A percentile compares a stretch with the other conserved stretches of the same genome.
These are phyloP conservation scores for Aspergillus sclerotiicarbonarius DNA, from an alignment of 495 filamentous ascomycete species.

Conservation along the genomic window DNA sequence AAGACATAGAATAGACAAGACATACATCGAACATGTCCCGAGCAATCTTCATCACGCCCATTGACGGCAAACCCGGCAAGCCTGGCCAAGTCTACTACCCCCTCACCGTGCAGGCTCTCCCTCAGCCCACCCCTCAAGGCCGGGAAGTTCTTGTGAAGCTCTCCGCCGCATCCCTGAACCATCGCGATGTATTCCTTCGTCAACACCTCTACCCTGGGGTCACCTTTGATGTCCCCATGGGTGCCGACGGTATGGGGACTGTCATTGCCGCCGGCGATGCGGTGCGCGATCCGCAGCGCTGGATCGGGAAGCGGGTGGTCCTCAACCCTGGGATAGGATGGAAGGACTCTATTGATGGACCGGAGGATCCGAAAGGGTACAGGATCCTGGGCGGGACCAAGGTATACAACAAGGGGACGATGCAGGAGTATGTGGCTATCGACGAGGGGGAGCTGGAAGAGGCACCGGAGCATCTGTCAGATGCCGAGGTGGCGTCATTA, in stretches of 20 bases:
- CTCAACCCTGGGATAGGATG: constrained; percentile 74
- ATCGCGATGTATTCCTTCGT: constrained; percentile 88
- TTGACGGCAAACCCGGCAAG: constrained; percentile 59
- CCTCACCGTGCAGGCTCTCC: constrained; percentile 58
- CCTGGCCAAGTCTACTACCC: constrained; percentile 76
- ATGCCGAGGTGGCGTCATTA: constrained; percentile 74
- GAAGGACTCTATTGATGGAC: constrained; percentile 65
- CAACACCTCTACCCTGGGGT: constrained; percentile 85
- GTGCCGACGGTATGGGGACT: constrained; percentile 74
- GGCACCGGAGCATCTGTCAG: constrained; percentile 66
- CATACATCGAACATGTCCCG: constrained; percentile 48
- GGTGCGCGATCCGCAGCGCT: constrained; percentile 44
- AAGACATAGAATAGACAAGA: not conserved
- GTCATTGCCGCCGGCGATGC: constrained; percentile 62
- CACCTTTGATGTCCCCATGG: constrained; percentile 70
- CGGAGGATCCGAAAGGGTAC: constrained; percentile 62
- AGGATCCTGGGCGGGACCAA: constrained; percentile 72
- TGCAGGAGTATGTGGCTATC: constrained; percentile 68
- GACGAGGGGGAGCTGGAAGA: constrained; percentile 69
- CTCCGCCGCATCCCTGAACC: constrained; percentile 79
- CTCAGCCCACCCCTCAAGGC: constrained; percentile 58
- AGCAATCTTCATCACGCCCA: constrained; percentile 47
- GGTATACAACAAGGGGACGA: constrained; percentile 60
- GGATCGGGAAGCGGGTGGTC: constrained; percentile 67
- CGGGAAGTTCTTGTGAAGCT: constrained; percentile 67